Conservation (phyloP, 305 asterid genomes). For the Solanum chacoense region DNA sequence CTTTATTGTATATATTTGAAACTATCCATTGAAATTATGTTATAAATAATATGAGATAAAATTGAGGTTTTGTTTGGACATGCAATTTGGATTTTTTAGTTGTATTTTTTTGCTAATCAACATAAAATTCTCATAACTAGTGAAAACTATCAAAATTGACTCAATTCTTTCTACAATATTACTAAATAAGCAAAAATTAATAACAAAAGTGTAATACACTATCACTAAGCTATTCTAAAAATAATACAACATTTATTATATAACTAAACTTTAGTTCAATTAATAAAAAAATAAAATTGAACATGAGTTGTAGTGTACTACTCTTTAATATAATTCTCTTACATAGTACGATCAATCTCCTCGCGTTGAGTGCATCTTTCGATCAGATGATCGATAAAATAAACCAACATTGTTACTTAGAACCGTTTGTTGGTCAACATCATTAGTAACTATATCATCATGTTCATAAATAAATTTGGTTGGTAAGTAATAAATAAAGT, state of each 20-base stretch:
- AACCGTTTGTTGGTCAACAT: not conserved
- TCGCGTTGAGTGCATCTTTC: not conserved
- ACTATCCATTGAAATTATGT: not conserved
- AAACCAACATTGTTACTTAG: not conserved
- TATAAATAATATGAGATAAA: not conserved
- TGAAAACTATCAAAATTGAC: not conserved
- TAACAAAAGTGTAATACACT: not conserved
- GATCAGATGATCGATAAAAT: not conserved
- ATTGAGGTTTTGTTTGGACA: not conserved
- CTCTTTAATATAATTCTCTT: not conserved
- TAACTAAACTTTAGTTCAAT: no score
- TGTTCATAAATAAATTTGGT: not conserved
- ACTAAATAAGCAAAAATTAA: not conserved
- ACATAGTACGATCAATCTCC: not conserved
- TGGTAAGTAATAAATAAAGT: not conserved
- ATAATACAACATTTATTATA: not conserved
- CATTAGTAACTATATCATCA: not conserved
- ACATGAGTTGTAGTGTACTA: not conserved
- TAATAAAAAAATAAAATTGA: no score
- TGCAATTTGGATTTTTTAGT: not conserved
- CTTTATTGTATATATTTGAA: not conserved
- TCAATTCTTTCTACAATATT: not conserved
- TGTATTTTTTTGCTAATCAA: not conserved
- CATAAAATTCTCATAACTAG: not conserved
- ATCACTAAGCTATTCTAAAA: not conserved